These are phyloP conservation scores for Pichia californica DNA, from an alignment of 805 yeast species.

Conservation along the genomic window DNA sequence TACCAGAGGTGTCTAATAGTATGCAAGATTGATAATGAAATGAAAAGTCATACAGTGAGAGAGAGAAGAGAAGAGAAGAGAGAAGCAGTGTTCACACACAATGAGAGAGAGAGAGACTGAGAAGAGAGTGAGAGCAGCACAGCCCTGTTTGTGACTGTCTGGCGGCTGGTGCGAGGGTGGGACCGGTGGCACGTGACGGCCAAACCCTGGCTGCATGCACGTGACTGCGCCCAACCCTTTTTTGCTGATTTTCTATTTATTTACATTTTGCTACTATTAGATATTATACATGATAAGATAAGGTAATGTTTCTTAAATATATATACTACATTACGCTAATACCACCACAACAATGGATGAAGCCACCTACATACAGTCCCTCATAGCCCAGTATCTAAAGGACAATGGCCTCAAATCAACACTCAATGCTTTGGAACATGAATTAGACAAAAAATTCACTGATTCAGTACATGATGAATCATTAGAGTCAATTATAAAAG, in stretches of 20 bases:
- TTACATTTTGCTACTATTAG: too few relatives aligned
- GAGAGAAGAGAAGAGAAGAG: too few relatives aligned
- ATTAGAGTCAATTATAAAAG: slow-evolving; percentile 30
- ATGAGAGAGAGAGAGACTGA: neutral
- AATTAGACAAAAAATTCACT: slow-evolving; percentile 32
- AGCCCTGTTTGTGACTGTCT: too few relatives aligned
- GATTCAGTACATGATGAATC: slow-evolving; percentile 27
- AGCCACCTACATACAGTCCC: slow-evolving; percentile 17
- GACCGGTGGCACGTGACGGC: too few relatives aligned
- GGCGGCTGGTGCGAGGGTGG: slow-evolving; percentile 1
- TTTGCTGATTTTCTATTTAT: too few relatives aligned
- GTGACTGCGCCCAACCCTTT: too few relatives aligned
- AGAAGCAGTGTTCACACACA: neutral
- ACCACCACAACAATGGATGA: neutral
- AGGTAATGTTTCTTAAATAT: too few relatives aligned
- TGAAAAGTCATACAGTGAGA: too few relatives aligned
- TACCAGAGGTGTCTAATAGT: too few relatives aligned
- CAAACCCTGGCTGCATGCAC: neutral
- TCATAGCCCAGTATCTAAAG: slow-evolving; percentile 56
- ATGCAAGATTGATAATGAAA: too few relatives aligned
- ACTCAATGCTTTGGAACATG: slow-evolving; percentile 41
- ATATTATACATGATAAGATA: too few relatives aligned
- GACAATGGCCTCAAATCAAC: slow-evolving; percentile 43
- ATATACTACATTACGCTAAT: too few relatives aligned
- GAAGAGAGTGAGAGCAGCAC: neutral